Percentiles rank a stretch among this genome's conserved stretches.
These are phyloP conservation scores for Hypoxylon sp. DNA, from an alignment of 2,329 filamentous ascomycete species.

Conservation along the genomic window DNA sequence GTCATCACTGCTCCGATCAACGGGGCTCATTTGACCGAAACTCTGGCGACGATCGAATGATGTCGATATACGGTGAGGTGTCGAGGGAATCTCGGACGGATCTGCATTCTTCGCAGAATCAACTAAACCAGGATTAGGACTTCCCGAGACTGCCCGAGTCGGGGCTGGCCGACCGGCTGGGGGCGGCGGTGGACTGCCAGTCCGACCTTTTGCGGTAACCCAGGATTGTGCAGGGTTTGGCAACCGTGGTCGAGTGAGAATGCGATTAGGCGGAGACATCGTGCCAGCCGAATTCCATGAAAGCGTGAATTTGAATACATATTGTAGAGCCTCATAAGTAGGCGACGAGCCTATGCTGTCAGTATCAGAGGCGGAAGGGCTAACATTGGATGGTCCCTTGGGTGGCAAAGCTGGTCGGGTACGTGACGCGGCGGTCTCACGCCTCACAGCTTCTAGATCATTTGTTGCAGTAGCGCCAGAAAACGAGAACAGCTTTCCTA, in stretches of 20 bases:
- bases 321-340: conserved; percentile 67
- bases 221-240: conserved; percentile 77
- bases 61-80: conserved; percentile 44
- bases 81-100: conserved; percentile 52
- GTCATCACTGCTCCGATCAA: conserved; percentile 44
- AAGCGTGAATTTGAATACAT: conserved; percentile 80
- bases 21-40: conserved; percentile 40
- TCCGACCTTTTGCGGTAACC: conserved; percentile 60
- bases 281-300: conserved; percentile 70
- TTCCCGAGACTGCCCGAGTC: conserved; percentile 63
- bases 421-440: conserved; percentile 63
- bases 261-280: conserved; percentile 68
- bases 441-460: conserved; percentile 63
- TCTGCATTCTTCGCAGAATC: conserved; percentile 65
- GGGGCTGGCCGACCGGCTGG: conserved; percentile 57
- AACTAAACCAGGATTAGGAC: conserved; percentile 60
- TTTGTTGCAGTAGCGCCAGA: conserved; percentile 56
- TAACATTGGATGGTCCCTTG: conserved; percentile 52
- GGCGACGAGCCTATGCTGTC: conserved; percentile 69
- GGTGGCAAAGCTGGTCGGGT: conserved; percentile 54
- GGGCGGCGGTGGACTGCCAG: conserved; percentile 56
- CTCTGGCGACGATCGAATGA: conserved; percentile 43
- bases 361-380: conserved; percentile 60
- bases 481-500: conserved; percentile 72
- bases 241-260: conserved; percentile 76